These are phyloP conservation scores for Mycosphaerella sp. DNA, from an alignment of 2,329 filamentous ascomycete genomes.

Conservation along the genomic window DNA sequence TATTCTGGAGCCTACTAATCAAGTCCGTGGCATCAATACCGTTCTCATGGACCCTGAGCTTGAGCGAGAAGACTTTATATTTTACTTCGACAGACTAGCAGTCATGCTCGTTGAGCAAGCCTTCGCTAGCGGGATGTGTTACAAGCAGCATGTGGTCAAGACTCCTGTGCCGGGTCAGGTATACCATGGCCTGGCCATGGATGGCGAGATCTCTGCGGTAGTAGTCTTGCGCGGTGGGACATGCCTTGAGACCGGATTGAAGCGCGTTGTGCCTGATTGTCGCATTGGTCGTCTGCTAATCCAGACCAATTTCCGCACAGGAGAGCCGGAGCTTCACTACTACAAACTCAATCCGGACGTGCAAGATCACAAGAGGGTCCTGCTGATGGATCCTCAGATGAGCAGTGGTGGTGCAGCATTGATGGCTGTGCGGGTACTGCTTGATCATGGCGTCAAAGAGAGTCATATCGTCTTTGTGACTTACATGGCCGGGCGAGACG, in stretches of 20 bases:
- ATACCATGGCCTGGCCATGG: constrained; percentile 66
- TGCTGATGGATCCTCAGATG: constrained; percentile 92
- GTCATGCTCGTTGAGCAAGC: constrained; percentile 80
- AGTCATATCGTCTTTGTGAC: constrained; percentile 87
- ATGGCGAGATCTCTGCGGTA: constrained; percentile 73
- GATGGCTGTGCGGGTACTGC: constrained; percentile 93
- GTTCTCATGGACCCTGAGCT: constrained; percentile 78
- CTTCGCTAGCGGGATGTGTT: constrained; percentile 65
- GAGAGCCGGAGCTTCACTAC: constrained; percentile 90
- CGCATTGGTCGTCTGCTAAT: constrained; percentile 83
- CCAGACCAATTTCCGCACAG: constrained; percentile 71
- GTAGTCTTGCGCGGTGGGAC: constrained; percentile 84
- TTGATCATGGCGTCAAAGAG: constrained; percentile 85
- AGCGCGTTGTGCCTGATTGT: constrained; percentile 87
- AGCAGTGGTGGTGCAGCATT: constrained; percentile 76
- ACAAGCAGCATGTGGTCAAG: constrained; percentile 55
- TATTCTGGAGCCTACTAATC: constrained; percentile 67
- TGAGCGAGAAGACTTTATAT: constrained; percentile 83
- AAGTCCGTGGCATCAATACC: constrained; percentile 83
- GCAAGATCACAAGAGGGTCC: constrained; percentile 66
- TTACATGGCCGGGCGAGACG: constrained; percentile 79
- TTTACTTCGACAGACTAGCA: constrained; percentile 89
- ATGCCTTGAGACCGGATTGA: constrained; percentile 79
- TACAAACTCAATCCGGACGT: constrained; percentile 72
- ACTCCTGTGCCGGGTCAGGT: constrained; percentile 60